These are phyloP conservation scores for Ophiosphaerella herpotricha DNA, from an alignment of 2,329 filamentous ascomycete genomes.

Conservation along the genomic window DNA sequence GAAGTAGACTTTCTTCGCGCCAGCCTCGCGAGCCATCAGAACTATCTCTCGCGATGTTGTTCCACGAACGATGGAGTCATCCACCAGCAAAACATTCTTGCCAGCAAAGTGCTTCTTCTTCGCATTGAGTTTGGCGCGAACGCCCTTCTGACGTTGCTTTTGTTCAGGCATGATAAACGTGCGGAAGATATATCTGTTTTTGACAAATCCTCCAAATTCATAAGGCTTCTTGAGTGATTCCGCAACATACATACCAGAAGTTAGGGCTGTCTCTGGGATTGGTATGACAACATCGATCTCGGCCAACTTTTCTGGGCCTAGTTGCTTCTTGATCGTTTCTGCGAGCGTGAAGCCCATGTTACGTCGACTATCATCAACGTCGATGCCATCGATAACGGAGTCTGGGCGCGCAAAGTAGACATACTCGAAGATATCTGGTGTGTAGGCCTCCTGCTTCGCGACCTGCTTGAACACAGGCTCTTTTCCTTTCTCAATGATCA, in stretches of 20 bases:
- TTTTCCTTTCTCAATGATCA: slow-evolving; percentile 80
- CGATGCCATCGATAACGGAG: slow-evolving; percentile 83
- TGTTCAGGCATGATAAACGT: slow-evolving; percentile 90
- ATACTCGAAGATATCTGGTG: slow-evolving; percentile 85
- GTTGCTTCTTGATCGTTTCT: slow-evolving; percentile 67
- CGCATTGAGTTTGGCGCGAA: slow-evolving; percentile 85
- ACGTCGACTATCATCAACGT: slow-evolving; percentile 79
- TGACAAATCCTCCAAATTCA: slow-evolving; percentile 81
- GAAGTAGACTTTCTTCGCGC: slow-evolving; percentile 81
- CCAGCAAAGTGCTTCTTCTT: slow-evolving; percentile 84
- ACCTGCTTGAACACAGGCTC: slow-evolving; percentile 78
- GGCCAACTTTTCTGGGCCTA: slow-evolving; percentile 71
- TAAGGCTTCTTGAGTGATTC: slow-evolving; percentile 76
- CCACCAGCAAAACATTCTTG: slow-evolving; percentile 80
- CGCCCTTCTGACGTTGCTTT: slow-evolving; percentile 77
- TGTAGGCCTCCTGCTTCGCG: slow-evolving; percentile 68
- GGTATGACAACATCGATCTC: slow-evolving; percentile 86
- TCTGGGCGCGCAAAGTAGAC: slow-evolving; percentile 88
- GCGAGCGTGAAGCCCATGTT: slow-evolving; percentile 86
- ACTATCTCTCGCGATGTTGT: slow-evolving; percentile 82
- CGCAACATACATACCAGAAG: slow-evolving; percentile 77
- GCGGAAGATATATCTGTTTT: slow-evolving; percentile 86
- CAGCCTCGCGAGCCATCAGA: slow-evolving; percentile 81
- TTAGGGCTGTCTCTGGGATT: slow-evolving; percentile 82
- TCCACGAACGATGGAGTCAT: slow-evolving; percentile 88